Evolutionary conservation across 225 moss, liverwort and hornwort genomes (phyloP).

Genomic region (Physcomitrellopsis africana): DNA sequence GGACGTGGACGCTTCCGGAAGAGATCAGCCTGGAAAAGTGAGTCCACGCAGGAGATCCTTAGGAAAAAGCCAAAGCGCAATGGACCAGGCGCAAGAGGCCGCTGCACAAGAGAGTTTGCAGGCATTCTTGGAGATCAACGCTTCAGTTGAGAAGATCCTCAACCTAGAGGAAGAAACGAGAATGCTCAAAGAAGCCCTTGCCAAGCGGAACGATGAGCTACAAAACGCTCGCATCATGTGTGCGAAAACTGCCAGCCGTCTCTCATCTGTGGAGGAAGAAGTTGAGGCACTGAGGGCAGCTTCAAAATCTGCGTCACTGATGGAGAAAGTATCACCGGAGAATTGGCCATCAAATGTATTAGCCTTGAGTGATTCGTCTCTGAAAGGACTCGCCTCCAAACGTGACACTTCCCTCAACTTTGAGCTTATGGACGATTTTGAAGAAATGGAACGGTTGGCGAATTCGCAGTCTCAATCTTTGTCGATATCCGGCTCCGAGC

Average conservation of each 20-base stretch:
- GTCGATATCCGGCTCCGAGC: slow-evolving; percentile 32
- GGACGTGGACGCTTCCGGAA: slow-evolving; percentile 54
- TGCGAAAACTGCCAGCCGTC: slow-evolving; percentile 76
- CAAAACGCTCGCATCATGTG: slow-evolving; percentile 78
- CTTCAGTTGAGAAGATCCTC: slow-evolving; percentile 43
- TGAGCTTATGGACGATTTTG: slow-evolving; percentile 77
- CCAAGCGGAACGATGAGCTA: slow-evolving; percentile 63
- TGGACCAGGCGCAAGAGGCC: slow-evolving; percentile 30
- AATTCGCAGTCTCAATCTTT: slow-evolving; percentile 44
- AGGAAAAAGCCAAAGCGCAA: slow-evolving; percentile 36
- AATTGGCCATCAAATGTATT: slow-evolving; percentile 37
- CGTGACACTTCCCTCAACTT: slow-evolving; percentile 38
- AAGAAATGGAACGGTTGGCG: slow-evolving; percentile 75
- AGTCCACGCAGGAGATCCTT: slow-evolving; percentile 52
- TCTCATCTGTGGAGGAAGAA: slow-evolving; percentile 73
- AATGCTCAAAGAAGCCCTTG: slow-evolving; percentile 68
- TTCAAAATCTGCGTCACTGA: slow-evolving; percentile 17
- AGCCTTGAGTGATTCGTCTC: slow-evolving; percentile 39
- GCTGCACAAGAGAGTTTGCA: slow-evolving; percentile 34
- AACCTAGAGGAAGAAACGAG: slow-evolving; percentile 70
- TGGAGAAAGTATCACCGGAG: slow-evolving; percentile 26
- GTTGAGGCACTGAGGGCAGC: slow-evolving; percentile 41
- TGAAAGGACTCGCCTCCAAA: slow-evolving; percentile 26
- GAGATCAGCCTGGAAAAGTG: slow-evolving; percentile 22
- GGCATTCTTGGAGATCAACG: slow-evolving; percentile 36